These are phyloP conservation scores for Opeltia flavorubescens DNA, from an alignment of 495 filamentous ascomycete genomes.

Conservation along the genomic window DNA sequence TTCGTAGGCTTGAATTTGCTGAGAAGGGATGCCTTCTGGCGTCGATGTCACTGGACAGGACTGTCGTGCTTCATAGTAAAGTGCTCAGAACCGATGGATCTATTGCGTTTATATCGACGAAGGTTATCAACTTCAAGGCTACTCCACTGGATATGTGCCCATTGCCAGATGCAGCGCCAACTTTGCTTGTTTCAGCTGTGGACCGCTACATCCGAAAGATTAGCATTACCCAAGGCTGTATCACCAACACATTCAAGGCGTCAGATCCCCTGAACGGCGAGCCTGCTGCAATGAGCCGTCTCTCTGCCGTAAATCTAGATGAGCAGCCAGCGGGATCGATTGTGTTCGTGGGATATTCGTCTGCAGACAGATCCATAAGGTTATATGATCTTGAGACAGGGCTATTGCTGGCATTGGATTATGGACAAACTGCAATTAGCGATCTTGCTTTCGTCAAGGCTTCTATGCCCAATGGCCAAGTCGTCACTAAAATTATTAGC, in stretches of 20 bases:
- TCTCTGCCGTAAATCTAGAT: constrained; percentile 42
- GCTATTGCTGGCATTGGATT: constrained; percentile 67
- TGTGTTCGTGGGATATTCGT: constrained; percentile 70
- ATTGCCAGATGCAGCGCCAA: constrained; percentile 42
- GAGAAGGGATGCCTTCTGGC: constrained; percentile 55
- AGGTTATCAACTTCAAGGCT: constrained; percentile 66
- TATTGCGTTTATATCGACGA: constrained; percentile 61
- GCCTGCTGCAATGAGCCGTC: constrained; percentile 64
- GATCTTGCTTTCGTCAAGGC: constrained; percentile 59
- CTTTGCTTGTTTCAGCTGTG: constrained; percentile 60
- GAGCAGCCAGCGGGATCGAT: constrained; percentile 21
- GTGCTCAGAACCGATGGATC: constrained; percentile 48
- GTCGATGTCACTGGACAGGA: constrained; percentile 81
- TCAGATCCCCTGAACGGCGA: constrained; percentile 65
- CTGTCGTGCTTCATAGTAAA: constrained; percentile 56
- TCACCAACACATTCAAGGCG: constrained; percentile 61
- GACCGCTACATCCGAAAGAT: constrained; percentile 71
- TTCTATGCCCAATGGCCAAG: constrained; percentile 26
- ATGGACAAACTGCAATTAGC: constrained; percentile 84
- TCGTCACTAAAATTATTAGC: constrained; percentile 40
- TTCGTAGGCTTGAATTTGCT: constrained; percentile 47
- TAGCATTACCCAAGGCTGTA: constrained; percentile 57
- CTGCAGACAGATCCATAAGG: constrained; percentile 86
- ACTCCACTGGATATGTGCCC: constrained; percentile 73
- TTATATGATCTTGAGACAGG: constrained; percentile 72